Evolutionary conservation across 2,329 filamentous ascomycete genomes (phyloP).

Genomic region (Fusarium algeriense): DNA sequence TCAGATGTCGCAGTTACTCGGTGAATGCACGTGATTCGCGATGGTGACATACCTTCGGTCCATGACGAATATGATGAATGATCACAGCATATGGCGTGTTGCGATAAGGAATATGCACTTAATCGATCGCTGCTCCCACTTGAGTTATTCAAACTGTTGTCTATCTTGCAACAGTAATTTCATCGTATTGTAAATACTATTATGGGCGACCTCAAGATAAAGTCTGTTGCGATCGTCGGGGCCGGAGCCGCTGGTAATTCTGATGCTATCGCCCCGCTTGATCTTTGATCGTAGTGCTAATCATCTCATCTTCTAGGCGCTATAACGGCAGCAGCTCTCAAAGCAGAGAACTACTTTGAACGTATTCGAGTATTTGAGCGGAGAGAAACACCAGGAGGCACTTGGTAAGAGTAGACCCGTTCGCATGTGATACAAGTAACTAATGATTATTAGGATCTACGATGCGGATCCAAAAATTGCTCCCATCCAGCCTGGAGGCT

Average conservation of each 20-base stretch:
- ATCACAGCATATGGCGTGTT: not conserved
- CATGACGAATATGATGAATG: slow-evolving; percentile 28
- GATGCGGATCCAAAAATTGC: slow-evolving; percentile 55
- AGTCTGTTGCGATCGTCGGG: slow-evolving; percentile 40
- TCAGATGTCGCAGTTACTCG: too few species aligned
- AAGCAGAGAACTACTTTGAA: slow-evolving; percentile 59
- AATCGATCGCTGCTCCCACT: accelerated
- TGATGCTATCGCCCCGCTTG: accelerated
- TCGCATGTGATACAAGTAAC: not conserved
- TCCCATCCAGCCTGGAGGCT: slow-evolving; percentile 56
- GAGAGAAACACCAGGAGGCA: slow-evolving; percentile 58
- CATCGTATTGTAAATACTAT: accelerated
- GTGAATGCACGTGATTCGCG: slow-evolving; percentile 15
- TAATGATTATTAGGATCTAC: slow-evolving; percentile 60
- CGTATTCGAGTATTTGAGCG: slow-evolving; percentile 58
- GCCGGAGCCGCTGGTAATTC: slow-evolving; percentile 41
- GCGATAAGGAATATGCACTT: not conserved
- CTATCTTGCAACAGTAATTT: not conserved
- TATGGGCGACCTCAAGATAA: slow-evolving; percentile 22
- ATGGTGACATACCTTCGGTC: slow-evolving; percentile 23
- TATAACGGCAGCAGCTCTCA: slow-evolving; percentile 60
- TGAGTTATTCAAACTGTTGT: accelerated
- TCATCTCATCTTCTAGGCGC: slow-evolving; percentile 52
- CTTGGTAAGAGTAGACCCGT: slow-evolving; percentile 52
- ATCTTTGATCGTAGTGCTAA: not conserved